phyloP scores from a whole-genome alignment of 2,329 filamentous ascomycete species.

The Blastomyces emzantsi region DNA sequence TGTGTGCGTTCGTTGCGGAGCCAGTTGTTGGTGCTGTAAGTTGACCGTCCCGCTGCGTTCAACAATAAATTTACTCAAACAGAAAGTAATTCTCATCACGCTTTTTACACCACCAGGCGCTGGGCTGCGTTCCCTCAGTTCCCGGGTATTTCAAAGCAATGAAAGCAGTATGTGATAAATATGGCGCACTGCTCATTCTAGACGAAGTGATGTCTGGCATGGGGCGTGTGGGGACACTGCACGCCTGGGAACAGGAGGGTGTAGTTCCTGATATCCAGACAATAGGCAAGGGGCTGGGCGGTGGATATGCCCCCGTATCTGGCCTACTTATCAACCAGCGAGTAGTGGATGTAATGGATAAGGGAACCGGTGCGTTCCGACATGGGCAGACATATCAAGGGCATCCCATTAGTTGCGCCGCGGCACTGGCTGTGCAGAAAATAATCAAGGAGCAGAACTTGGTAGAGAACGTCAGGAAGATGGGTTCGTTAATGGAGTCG shows the following conservation, averaged over 20 bases:
- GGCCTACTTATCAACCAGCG: slow-evolving; percentile 45
- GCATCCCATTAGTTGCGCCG: slow-evolving; percentile 48
- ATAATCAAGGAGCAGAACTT: slow-evolving; percentile 51
- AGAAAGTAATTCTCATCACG: neutral
- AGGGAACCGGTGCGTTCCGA: slow-evolving; percentile 43
- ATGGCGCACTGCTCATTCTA: slow-evolving; percentile 66
- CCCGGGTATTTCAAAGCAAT: slow-evolving; percentile 62
- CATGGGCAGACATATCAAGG: slow-evolving; percentile 56
- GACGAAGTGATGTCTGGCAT: slow-evolving; percentile 67
- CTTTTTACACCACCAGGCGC: slow-evolving; percentile 35
- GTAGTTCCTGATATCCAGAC: slow-evolving; percentile 52
- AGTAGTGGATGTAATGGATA: slow-evolving; percentile 41
- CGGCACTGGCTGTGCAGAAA: slow-evolving; percentile 51
- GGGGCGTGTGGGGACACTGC: slow-evolving; percentile 49
- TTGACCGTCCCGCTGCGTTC: slow-evolving; percentile 12
- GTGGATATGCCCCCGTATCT: slow-evolving; percentile 48
- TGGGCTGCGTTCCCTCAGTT: slow-evolving; percentile 60
- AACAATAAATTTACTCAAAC: too few relatives aligned
- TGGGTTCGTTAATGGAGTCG: slow-evolving; percentile 41
- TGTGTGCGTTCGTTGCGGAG: slow-evolving; percentile 65
- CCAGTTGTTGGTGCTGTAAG: slow-evolving; percentile 61
- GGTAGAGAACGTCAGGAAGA: slow-evolving; percentile 47
- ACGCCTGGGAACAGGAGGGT: slow-evolving; percentile 52
- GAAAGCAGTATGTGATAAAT: slow-evolving; percentile 56
- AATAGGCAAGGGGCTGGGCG: slow-evolving; percentile 52